Percentiles rank a stretch among this genome's conserved stretches.
Evolutionary conservation across 1,284 basidiomycete genomes (phyloP).

Genomic region (Tilletia setariae): DNA sequence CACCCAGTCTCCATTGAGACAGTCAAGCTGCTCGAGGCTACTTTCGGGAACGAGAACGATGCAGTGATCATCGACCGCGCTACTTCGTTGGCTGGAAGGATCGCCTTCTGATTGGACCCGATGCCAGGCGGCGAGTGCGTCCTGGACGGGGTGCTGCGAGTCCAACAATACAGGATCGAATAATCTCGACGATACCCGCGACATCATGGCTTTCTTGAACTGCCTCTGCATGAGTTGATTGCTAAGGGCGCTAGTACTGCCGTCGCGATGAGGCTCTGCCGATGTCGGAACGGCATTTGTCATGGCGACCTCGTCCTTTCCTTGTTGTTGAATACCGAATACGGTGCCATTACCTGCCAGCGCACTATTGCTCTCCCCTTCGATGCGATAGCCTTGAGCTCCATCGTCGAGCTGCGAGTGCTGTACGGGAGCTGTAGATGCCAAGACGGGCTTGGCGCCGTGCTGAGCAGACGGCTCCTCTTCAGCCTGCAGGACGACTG

Average conservation of each 20-base stretch:
- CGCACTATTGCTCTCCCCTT: too few species aligned
- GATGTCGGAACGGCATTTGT: too few species aligned
- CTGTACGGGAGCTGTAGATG: background rate
- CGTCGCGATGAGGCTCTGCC: too few species aligned
- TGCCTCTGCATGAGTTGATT: too few species aligned
- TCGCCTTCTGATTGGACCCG: background rate
- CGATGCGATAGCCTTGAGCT: too few species aligned
- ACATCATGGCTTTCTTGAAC: background rate
- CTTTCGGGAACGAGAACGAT: slow-evolving; percentile 38
- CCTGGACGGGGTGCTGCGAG: slow-evolving; percentile 14
- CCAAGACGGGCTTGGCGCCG: slow-evolving; percentile 10
- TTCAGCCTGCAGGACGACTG: slow-evolving; percentile 29
- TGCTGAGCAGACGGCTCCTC: background rate
- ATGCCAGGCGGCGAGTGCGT: slow-evolving; percentile 34
- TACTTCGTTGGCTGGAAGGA: slow-evolving; percentile 23
- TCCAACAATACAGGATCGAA: slow-evolving; percentile 3
- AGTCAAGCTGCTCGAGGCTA: slow-evolving; percentile 70
- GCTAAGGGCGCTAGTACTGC: too few species aligned
- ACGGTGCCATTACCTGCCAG: too few species aligned
- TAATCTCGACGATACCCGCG: background rate
- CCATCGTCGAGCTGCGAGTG: background rate
- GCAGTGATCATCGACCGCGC: slow-evolving; percentile 37
- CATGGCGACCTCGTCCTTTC: too few species aligned
- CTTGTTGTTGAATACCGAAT: too few species aligned
- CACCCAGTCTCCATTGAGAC: slow-evolving; percentile 86